These are phyloP conservation scores for Arabidopsis lyrata DNA, from an alignment of 441 rosid genomes.

Conservation along the genomic window DNA sequence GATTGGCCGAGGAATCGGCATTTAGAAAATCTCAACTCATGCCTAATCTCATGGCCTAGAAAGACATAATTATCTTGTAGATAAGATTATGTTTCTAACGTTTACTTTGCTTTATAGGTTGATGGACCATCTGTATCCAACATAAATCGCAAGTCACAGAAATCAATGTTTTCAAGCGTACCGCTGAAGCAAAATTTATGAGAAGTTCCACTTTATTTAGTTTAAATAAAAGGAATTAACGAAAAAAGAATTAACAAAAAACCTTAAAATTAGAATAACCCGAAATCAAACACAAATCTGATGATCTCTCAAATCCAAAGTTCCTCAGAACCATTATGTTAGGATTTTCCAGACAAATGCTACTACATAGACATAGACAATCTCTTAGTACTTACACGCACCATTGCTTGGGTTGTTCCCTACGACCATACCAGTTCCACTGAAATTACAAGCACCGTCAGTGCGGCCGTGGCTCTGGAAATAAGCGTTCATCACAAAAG, in stretches of 20 bases:
- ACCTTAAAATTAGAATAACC: slow-evolving; percentile 26
- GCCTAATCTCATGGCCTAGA: slow-evolving; percentile 1
- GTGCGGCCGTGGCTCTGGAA: slow-evolving; percentile 49
- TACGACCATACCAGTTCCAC: slow-evolving; percentile 46
- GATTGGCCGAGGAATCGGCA: slow-evolving; percentile 8
- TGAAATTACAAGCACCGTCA: slow-evolving; percentile 46
- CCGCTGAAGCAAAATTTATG: slow-evolving; percentile 15
- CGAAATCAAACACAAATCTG: slow-evolving; percentile 33
- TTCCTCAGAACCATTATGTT: slow-evolving; percentile 25
- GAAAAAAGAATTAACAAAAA: neutral
- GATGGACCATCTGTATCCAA: slow-evolving; percentile 33
- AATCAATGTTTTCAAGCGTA: slow-evolving; percentile 13
- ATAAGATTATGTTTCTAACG: slow-evolving; percentile 1
- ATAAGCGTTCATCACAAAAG: slow-evolving; percentile 56
- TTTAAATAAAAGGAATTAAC: slow-evolving; percentile 19
- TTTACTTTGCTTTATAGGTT: slow-evolving; percentile 17
- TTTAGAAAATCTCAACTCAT: neutral
- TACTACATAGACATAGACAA: slow-evolving; percentile 33
- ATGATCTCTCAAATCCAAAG: slow-evolving; percentile 19
- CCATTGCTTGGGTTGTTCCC: slow-evolving; percentile 46
- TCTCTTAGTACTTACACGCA: slow-evolving; percentile 39
- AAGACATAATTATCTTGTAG: slow-evolving; percentile 22
- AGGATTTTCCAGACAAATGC: slow-evolving; percentile 32
- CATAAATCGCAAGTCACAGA: neutral
- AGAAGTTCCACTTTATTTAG: slow-evolving; percentile 16